These are phyloP conservation scores for Daldinia vernicosa DNA, from an alignment of 495 filamentous ascomycete genomes.

Conservation along the genomic window DNA sequence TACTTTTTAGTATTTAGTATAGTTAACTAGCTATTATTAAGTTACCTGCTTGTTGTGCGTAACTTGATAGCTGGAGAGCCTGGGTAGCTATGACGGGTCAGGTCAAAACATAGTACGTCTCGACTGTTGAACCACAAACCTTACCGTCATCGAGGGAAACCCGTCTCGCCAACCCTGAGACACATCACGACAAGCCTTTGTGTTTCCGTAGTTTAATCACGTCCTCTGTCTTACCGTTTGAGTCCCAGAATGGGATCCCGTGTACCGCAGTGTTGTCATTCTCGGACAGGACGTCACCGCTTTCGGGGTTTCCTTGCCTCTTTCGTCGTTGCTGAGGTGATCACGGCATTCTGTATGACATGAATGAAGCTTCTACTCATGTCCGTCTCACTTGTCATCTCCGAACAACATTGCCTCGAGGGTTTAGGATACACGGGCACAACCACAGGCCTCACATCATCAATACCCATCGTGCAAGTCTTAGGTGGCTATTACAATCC, in stretches of 20 bases:
- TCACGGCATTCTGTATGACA: conserved; percentile 35
- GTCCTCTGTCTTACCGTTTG: conserved; percentile 37
- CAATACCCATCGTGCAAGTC: conserved; percentile 13
- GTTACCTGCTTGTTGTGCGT: conserved; percentile 9
- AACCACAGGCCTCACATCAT: conserved; percentile 32
- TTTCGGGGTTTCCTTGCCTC: conserved; percentile 34
- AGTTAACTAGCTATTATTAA: conserved; percentile 1
- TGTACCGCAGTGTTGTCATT: conserved; percentile 39
- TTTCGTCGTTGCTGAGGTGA: conserved; percentile 38
- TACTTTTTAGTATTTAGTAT: conserved; percentile 7
- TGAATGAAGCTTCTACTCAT: conserved; percentile 30
- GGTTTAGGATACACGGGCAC: conserved; percentile 27
- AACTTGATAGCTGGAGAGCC: conserved; percentile 1
- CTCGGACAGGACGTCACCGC: conserved; percentile 38
- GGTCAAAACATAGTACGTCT: conserved; percentile 34
- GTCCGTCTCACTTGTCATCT: conserved; percentile 41
- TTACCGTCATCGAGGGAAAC: conserved; percentile 16
- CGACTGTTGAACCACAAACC: conserved; percentile 31
- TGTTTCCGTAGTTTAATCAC: conserved; percentile 41
- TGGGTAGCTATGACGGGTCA: conserved; percentile 9
- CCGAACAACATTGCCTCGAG: conserved; percentile 40
- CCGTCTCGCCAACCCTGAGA: conserved; percentile 41
- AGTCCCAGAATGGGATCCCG: conserved; percentile 34
- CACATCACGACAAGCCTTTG: conserved; percentile 39
- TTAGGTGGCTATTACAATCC: background rate